These are phyloP conservation scores for Lecanosticta acicola DNA, from an alignment of 2,329 filamentous ascomycete genomes.

Conservation along the genomic window DNA sequence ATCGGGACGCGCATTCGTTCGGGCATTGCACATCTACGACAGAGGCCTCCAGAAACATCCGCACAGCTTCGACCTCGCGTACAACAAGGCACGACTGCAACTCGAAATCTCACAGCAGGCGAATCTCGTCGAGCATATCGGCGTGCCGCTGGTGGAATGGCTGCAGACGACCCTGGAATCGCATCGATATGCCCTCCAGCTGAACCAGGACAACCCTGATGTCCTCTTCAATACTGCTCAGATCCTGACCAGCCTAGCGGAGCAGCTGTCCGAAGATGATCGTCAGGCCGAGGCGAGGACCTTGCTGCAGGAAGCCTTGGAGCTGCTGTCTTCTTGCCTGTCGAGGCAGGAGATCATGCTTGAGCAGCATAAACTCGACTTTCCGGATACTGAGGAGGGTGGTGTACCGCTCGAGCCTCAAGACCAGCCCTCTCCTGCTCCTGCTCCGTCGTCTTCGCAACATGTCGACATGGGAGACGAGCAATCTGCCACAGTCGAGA, in stretches of 20 bases:
- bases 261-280: constrained; percentile 52
- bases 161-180: constrained; percentile 58
- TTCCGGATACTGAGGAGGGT: constrained; percentile 31
- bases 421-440: constrained; percentile 10
- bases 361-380: constrained; percentile 34
- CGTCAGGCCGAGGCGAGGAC: constrained; percentile 45
- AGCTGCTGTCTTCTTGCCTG: constrained; percentile 52
- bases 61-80: constrained; percentile 62
- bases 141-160: constrained; percentile 48
- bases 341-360: constrained; percentile 43
- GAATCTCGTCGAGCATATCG: constrained; percentile 55
- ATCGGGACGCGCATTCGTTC: constrained; percentile 55
- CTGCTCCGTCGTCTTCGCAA: constrained; percentile 7
- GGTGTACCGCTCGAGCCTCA: constrained; percentile 23
- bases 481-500: constrained; percentile 62
- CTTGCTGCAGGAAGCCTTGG: constrained; percentile 55
- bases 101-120: constrained; percentile 65
- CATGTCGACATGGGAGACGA: constrained; percentile 41
- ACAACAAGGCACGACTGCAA: constrained; percentile 69
- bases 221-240: constrained; percentile 67
- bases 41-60: constrained; percentile 58
- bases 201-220: constrained; percentile 61
- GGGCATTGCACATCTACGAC: constrained; percentile 62
- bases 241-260: constrained; percentile 61
- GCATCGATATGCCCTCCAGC: constrained; percentile 55